Percentiles rank a stretch among this genome's conserved stretches.
These are phyloP conservation scores for Apocynum venetum DNA, from an alignment of 257 asterid genomes.

Conservation along the genomic window DNA sequence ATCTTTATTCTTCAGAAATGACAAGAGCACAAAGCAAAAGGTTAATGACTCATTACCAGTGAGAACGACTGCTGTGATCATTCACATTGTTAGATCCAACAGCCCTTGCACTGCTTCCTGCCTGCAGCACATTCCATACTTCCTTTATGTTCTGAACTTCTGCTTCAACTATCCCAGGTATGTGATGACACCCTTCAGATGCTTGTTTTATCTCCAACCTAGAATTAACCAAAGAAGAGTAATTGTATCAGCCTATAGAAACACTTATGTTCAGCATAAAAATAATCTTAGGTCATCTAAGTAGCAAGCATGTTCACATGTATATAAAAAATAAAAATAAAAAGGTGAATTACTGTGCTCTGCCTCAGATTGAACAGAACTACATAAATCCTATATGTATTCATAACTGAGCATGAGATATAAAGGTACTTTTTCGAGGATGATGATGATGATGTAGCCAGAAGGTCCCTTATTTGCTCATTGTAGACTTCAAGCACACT, in stretches of 20 bases:
- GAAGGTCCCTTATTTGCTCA: slow-evolving; percentile 88
- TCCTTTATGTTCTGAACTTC: slow-evolving; percentile 64
- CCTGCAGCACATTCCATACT: slow-evolving; percentile 91
- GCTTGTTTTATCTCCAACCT: slow-evolving; percentile 97
- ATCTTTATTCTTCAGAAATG: not conserved
- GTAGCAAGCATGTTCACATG: not conserved
- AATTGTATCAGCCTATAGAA: slow-evolving; percentile 1
- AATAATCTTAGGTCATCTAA: not conserved
- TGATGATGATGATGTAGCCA: slow-evolving; percentile 59
- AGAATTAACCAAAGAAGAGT: slow-evolving; percentile 16
- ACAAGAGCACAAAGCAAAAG: slow-evolving; percentile 2
- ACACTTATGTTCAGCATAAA: not conserved
- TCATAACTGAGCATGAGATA: slow-evolving; percentile 2
- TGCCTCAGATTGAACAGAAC: not conserved
- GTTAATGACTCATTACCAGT: slow-evolving; percentile 50
- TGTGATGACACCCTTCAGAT: slow-evolving; percentile 83
- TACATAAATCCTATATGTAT: not conserved
- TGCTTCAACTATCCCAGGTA: slow-evolving; percentile 93
- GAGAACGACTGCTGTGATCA: slow-evolving; percentile 99
- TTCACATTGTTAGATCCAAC: slow-evolving; percentile 95
- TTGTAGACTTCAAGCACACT: slow-evolving; percentile 99
- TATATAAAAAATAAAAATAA: too few species aligned
- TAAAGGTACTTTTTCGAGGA: slow-evolving; percentile 68
- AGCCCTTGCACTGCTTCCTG: slow-evolving; percentile 90
- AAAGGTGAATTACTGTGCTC: too few species aligned